Conservation (phyloP, 2,329 filamentous ascomycete species). For the Calonectria pseudoturangicola region DNA sequence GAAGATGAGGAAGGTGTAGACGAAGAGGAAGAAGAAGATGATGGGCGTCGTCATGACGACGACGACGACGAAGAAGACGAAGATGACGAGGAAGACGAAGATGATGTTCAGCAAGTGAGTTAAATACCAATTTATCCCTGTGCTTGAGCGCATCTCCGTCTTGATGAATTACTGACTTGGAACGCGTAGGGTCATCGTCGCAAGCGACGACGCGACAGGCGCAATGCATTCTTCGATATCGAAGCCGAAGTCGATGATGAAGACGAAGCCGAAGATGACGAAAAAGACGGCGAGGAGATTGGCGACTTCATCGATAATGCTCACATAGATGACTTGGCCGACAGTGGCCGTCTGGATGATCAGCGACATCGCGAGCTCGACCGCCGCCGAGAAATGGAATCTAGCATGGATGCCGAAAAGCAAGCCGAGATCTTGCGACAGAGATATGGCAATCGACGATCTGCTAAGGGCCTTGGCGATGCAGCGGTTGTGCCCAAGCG, state of each 20-base stretch:
- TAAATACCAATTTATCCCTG: not conserved
- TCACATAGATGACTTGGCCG: constrained; percentile 91
- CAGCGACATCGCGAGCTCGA: constrained; percentile 95
- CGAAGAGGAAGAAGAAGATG: constrained; percentile 64
- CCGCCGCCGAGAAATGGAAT: constrained; percentile 89
- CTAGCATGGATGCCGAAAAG: constrained; percentile 94
- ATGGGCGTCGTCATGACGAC: constrained; percentile 60
- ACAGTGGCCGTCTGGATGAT: constrained; percentile 89
- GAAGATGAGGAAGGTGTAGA: constrained; percentile 64
- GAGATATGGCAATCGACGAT: constrained; percentile 88
- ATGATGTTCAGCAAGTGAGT: constrained; percentile 79
- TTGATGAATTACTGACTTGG: constrained; percentile 1
- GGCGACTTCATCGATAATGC: constrained; percentile 92
- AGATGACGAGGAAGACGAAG: constrained; percentile 77
- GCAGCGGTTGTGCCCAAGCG: constrained; percentile 88
- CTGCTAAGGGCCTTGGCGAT: constrained; percentile 78
- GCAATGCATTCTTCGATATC: constrained; percentile 95
- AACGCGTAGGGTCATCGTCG: constrained; percentile 77
- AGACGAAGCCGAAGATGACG: constrained; percentile 90
- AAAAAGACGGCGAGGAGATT: constrained; percentile 89
- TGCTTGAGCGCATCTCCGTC: not conserved
- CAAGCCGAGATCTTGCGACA: constrained; percentile 91
- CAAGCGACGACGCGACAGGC: constrained; percentile 86
- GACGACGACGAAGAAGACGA: constrained; percentile 66
- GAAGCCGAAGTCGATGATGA: constrained; percentile 99